Evolutionary conservation across 225 moss, liverwort and hornwort genomes (phyloP), one percentile per base, ranked within the genome.

Genomic region (Climacium dendroides): DNA sequence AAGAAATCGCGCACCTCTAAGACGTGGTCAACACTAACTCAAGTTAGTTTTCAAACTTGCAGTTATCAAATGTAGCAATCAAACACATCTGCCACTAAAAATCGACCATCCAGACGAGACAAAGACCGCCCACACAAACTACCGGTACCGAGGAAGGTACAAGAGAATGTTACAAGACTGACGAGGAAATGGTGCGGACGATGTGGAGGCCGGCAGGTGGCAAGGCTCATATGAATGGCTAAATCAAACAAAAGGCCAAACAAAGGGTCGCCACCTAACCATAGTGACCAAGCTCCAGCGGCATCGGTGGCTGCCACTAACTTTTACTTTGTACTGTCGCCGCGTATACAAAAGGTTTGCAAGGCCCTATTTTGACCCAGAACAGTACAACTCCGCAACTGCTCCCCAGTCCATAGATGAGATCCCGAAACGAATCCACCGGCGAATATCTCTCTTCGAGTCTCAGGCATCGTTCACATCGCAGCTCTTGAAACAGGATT

Each of bases 281-380:
- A 39, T 13, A 11, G 53, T 45, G 57, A 76, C 45, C 23, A 83
- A 47, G 63, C 77, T 76, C 48, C n/a, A 35, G 63, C 26, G 17
- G 59, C 26, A 54, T 18, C 34, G 48, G 48, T 9, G 54, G 57
- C 69, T 23, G 53, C 47, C 66, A 39, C 53, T 81, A 57, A 48
- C 88, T 84, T 90, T 87, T 84, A 81, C 78, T 77, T 90, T 88
- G 85, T 76, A 74, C 66, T 32, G 48, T n/a, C 81, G 85, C 85
- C 81, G 85, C 81, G 81, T 67, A 74, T 23, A 26, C 6, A 14
- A 20, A 71, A 54, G 62, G 12, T 13, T 34, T 6, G 43, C 50
- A 48, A n/a, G 11, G 80, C 29, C 29, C 43, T 30, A 50, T 69
- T 76, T 84, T 88, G 90, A 88, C 87, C 37, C 19, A 55, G 78